Percentiles rank a stretch among this genome's conserved stretches.
Evolutionary conservation across 2,329 filamentous ascomycete genomes (phyloP).

Genomic region (Botryotinia convoluta): DNA sequence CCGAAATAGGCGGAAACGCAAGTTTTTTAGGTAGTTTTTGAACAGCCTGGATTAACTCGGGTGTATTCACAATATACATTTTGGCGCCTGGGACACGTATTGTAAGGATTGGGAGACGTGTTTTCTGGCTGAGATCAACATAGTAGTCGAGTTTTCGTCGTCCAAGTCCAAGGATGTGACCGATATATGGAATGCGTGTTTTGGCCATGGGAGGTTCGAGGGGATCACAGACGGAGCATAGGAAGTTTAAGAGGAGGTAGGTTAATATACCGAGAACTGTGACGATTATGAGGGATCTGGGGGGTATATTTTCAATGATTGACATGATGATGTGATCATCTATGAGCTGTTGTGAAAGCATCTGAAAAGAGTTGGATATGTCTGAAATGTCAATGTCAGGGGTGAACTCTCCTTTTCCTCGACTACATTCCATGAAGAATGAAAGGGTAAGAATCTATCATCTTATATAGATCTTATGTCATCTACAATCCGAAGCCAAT

Average conservation of each 20-base stretch:
- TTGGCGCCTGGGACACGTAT: slow-evolving; percentile 43
- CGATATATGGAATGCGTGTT: slow-evolving; percentile 21
- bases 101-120: slow-evolving; percentile 41
- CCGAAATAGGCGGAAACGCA: slow-evolving; percentile 42
- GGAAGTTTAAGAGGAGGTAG: not conserved
- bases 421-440: not conserved
- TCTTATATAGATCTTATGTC: not conserved
- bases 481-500: not conserved
- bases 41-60: slow-evolving; percentile 40
- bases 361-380: not conserved
- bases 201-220: not conserved
- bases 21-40: slow-evolving; percentile 42
- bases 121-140: slow-evolving; percentile 21
- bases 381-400: not conserved
- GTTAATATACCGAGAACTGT: not conserved
- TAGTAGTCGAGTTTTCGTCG: slow-evolving; percentile 22
- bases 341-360: not conserved
- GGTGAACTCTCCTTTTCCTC: too few species aligned
- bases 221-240: not conserved
- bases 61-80: slow-evolving; percentile 44
- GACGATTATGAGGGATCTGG: too few species aligned
- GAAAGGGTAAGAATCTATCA: not conserved
- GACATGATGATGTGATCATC: not conserved
- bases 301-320: too few species aligned
- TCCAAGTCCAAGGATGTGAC: slow-evolving; percentile 17